phyloP scores from a whole-genome alignment of 2,329 filamentous ascomycete species.

The Alternaria incomplexa region DNA sequence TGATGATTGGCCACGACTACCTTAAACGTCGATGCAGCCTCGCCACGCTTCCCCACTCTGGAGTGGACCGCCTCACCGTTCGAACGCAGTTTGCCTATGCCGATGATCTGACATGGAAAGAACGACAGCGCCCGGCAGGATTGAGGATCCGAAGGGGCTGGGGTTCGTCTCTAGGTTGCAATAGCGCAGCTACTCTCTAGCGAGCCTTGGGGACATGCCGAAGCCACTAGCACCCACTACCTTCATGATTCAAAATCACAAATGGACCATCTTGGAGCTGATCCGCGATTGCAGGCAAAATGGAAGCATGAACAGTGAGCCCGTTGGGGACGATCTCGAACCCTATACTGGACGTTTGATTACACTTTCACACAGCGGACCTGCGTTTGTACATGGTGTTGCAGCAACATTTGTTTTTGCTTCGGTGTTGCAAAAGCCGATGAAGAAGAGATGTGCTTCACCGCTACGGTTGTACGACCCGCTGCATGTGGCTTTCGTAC shows the following conservation, averaged over 20 bases:
- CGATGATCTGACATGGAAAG: conserved; percentile 7
- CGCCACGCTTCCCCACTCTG: conserved; percentile 25
- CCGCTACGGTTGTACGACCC: conserved; percentile 43
- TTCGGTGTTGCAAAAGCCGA: conserved; percentile 6
- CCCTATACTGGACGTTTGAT: neutral
- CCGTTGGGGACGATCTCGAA: neutral
- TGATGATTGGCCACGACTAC: conserved; percentile 32
- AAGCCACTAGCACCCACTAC: conserved; percentile 1
- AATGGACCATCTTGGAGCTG: neutral
- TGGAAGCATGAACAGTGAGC: neutral
- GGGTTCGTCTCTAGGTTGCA: neutral
- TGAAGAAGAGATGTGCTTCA: conserved; percentile 20
- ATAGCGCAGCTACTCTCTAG: conserved; percentile 2
- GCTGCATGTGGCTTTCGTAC: conserved; percentile 22
- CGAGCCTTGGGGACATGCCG: conserved; percentile 3
- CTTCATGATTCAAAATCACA: conserved; percentile 2
- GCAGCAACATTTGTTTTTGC: conserved; percentile 6
- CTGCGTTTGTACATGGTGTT: neutral
- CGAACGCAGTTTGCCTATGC: conserved; percentile 1
- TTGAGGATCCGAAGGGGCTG: neutral
- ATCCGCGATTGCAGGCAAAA: conserved; percentile 2
- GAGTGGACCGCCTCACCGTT: conserved; percentile 12
- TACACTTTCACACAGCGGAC: neutral
- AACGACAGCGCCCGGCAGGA: neutral
- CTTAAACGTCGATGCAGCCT: conserved; percentile 30